Base-by-base conservation (phyloP, 768 basidiomycete genomes). In the Chiua virens region DNA sequence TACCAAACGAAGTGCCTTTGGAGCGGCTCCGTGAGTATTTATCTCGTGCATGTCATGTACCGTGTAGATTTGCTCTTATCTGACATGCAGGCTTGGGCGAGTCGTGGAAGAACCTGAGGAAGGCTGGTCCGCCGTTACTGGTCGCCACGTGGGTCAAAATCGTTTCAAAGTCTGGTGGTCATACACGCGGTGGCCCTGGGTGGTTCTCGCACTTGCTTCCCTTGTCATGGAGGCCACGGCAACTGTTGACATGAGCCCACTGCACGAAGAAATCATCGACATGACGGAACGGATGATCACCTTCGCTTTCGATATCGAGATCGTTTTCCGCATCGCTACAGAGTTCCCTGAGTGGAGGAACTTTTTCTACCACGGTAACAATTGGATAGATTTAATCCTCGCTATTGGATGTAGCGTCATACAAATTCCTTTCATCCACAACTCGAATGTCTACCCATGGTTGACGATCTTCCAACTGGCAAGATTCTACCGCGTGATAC, bases 1-100 rank as follows among this genome's bases (percentile, higher is more conserved):
- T 61, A 97, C 95, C 3, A 82, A 85, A 66, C 88, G 87, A 65
- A 93, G 90, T 66, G 96, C 95, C 1, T 98, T 98, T 66, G 93
- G 92, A 32, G 91, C 91, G 27, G 83, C 66, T 28, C 58, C 66
- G 66, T 67, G 45, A 22, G 67, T 54, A 3, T 40, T 20, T n/a
- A n/a, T 32, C 28, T 37, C 30, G 14, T 22, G 4, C 17, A n/a
- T 40, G 11, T 7, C 13, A 30, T 30, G 30, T 5, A 14, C 30
- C 30, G 13, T 30, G 11, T 30, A 30, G 10, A 30, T 34, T 36
- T 13, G 13, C 25, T 15, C 37, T 53, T 23, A 49, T 22, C 37
- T 51, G 42, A 49, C 46, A 21, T 52, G 11, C 43, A 79, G 78
- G 21, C 60, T 77, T 13, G 70, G 68, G 10, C 64, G 59, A 17